Percentiles rank a stretch among this genome's conserved stretches.
Evolutionary conservation across 2,329 filamentous ascomycete genomes (phyloP).

Genomic region (Sporothrix variecibatus): DNA sequence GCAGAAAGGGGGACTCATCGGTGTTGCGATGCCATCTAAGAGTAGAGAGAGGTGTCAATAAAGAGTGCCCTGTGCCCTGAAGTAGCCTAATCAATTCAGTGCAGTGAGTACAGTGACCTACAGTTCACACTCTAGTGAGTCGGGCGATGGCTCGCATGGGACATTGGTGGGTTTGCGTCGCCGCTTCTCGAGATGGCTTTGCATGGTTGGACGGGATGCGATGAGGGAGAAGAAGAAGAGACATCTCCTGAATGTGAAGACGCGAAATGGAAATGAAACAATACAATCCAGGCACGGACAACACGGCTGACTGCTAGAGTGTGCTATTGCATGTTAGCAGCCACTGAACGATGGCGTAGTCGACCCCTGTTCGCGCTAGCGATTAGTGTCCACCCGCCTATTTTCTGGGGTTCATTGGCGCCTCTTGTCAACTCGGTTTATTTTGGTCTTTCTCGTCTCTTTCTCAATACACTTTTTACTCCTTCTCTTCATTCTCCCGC

Average conservation of each 20-base stretch:
- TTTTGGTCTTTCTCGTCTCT: not conserved
- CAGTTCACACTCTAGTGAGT: conserved; percentile 6
- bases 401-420: not conserved
- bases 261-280: not conserved
- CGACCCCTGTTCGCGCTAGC: not conserved
- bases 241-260: not conserved
- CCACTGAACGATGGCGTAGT: not conserved
- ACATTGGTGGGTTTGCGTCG: conserved; percentile 17
- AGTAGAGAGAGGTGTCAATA: not conserved
- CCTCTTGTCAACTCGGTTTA: not conserved
- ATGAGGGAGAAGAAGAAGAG: not conserved
- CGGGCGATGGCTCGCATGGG: not conserved
- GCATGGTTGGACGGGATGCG: not conserved
- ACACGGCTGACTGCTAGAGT: not conserved
- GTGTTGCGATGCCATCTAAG: conserved; percentile 36
- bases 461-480: not conserved
- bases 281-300: not conserved
- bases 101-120: not conserved
- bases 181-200: conserved; percentile 2
- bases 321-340: not conserved
- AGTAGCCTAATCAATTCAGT: not conserved
- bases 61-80: not conserved
- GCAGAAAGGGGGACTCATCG: conserved; percentile 37
- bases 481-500: too few species aligned
- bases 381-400: not conserved